Percentiles rank a stretch among this genome's conserved stretches.
Conservation (phyloP, 805 yeast species). For the Candida yuanshanica region DNA sequence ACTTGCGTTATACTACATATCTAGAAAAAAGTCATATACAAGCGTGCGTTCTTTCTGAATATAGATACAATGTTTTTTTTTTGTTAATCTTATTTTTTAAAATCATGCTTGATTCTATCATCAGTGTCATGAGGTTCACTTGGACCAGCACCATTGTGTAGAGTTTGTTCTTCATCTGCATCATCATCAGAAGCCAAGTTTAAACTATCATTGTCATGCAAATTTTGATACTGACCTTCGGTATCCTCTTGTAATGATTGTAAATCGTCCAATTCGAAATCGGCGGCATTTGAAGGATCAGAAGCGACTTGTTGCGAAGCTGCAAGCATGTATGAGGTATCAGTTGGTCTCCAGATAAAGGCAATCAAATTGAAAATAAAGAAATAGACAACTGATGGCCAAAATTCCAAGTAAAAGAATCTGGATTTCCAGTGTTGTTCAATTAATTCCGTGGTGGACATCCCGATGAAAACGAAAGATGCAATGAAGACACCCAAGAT, state of each 20-base stretch:
- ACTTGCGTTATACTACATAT: too few relatives aligned
- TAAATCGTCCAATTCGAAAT: conserved; percentile 56
- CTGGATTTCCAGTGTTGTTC: conserved; percentile 90
- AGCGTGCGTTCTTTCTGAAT: too few relatives aligned
- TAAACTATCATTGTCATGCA: conserved; percentile 23
- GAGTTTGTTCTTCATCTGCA: background rate
- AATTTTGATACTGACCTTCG: conserved; percentile 28
- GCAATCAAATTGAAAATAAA: conserved; percentile 78
- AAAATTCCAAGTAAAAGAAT: conserved; percentile 84
- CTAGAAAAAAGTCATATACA: too few relatives aligned
- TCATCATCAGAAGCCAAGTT: conserved; percentile 20
- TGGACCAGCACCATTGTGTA: background rate
- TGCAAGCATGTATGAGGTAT: conserved; percentile 89
- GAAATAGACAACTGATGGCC: conserved; percentile 90
- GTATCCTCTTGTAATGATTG: conserved; percentile 36
- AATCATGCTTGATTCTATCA: background rate
- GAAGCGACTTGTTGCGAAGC: conserved; percentile 90
- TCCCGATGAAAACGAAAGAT: conserved; percentile 64
- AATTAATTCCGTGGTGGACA: conserved; percentile 68
- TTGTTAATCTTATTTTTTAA: background rate
- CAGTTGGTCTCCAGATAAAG: conserved; percentile 96
- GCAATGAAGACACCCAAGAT: conserved; percentile 67
- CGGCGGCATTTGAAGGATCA: conserved; percentile 65
- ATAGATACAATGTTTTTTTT: too few relatives aligned
- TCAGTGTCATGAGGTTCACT: background rate